phyloP scores from a whole-genome alignment of 192 early-diverging fungal species.

The Dimargaris cristalligena region DNA sequence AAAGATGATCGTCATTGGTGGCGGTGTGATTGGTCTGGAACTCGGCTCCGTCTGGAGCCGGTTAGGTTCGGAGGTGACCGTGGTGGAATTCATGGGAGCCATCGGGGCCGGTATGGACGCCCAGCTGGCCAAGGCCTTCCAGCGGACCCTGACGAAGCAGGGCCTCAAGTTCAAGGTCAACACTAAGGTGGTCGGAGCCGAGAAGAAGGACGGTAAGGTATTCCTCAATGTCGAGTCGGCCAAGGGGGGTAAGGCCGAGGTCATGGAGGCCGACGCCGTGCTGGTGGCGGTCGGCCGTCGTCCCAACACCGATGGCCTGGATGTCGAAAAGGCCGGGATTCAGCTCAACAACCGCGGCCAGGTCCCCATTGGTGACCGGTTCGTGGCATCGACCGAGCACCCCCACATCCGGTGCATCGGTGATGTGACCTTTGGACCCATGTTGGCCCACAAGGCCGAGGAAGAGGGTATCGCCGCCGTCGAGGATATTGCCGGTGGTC shows the following conservation, averaged over 20 bases:
- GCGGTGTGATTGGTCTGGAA: conserved; percentile 97
- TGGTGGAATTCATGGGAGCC: conserved; percentile 83
- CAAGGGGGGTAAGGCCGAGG: conserved; percentile 61
- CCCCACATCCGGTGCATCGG: conserved; percentile 86
- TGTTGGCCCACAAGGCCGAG: conserved; percentile 99
- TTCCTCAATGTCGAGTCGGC: conserved; percentile 82
- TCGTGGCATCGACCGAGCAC: conserved; percentile 65
- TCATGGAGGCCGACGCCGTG: conserved; percentile 78
- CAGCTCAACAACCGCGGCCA: conserved; percentile 76
- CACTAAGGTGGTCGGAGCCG: conserved; percentile 87
- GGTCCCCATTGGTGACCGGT: conserved; percentile 50
- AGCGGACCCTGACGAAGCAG: conserved; percentile 82
- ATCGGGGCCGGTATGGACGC: conserved; percentile 96
- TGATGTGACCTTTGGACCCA: conserved; percentile 90
- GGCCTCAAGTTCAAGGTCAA: conserved; percentile 95
- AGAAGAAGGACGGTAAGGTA: conserved; percentile 72
- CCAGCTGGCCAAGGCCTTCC: conserved; percentile 86
- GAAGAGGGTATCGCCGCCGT: conserved; percentile 97
- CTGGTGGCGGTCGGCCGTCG: conserved; percentile 89
- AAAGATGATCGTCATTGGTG: conserved; percentile 98
- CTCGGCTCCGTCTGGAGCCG: conserved; percentile 96
- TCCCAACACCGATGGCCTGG: conserved; percentile 84
- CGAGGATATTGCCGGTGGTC: conserved; percentile 77
- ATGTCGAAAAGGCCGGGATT: conserved; percentile 81
- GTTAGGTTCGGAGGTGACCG: conserved; percentile 84